These are phyloP conservation scores for Venturia aucupariae DNA, from an alignment of 2,329 filamentous ascomycete genomes.

Conservation along the genomic window DNA sequence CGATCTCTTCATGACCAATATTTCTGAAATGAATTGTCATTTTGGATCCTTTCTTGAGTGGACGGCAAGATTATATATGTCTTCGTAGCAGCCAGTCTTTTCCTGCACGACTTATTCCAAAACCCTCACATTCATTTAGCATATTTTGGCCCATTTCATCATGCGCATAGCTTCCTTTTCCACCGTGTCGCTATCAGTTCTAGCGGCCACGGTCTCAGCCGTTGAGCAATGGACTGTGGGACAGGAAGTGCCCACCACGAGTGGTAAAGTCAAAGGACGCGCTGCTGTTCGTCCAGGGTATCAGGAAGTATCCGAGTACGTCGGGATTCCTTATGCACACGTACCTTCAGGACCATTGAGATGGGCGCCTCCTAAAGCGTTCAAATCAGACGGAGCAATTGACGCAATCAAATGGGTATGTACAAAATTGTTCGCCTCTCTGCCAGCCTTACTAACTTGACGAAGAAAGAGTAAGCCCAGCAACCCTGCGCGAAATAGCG, in stretches of 20 bases:
- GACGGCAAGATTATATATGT: neutral
- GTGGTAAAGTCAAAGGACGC: conserved; percentile 13
- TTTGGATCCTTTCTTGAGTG: neutral
- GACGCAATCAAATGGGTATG: conserved; percentile 14
- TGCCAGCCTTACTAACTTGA: neutral
- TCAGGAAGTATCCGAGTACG: conserved; percentile 13
- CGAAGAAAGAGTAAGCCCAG: neutral
- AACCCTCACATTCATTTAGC: neutral
- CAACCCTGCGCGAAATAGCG: neutral
- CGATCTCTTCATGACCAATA: neutral
- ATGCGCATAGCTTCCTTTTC: neutral
- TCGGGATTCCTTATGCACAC: conserved; percentile 10
- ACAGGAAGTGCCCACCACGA: conserved; percentile 9
- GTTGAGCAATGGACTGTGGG: conserved; percentile 8
- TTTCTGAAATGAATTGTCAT: neutral
- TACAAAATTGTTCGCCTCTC: neutral
- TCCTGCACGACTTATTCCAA: too few species aligned
- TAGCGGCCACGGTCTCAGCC: neutral
- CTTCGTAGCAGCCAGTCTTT: neutral
- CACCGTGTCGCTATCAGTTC: neutral
- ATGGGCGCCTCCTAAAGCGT: conserved; percentile 11
- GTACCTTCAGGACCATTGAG: conserved; percentile 7
- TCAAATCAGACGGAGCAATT: conserved; percentile 7
- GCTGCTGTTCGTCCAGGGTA: neutral
- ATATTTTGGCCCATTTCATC: too few species aligned